Conservation (phyloP, 768 basidiomycete genomes). For the Vishniacozyma victoriae region DNA sequence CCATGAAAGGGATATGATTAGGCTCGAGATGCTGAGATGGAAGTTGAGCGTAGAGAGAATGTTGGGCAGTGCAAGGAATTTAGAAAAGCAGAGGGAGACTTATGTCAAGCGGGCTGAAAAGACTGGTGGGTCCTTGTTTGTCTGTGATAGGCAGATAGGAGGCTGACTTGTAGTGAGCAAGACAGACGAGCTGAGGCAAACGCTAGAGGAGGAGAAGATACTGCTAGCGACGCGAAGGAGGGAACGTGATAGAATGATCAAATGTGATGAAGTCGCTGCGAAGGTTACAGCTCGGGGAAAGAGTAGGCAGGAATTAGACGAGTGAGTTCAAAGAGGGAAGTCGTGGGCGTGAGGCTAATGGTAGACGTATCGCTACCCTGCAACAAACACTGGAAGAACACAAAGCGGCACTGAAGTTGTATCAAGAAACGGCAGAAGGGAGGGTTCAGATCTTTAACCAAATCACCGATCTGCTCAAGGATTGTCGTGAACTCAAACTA, state of each 20-base stretch:
- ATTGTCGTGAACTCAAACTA: conserved; percentile 20
- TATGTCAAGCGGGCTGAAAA: conserved; percentile 20
- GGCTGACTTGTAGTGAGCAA: background rate
- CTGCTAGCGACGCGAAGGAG: conserved; percentile 15
- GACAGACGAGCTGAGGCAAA: conserved; percentile 16
- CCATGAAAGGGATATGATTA: conserved; percentile 27
- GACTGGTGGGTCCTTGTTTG: conserved; percentile 23
- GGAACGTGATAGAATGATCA: conserved; percentile 26
- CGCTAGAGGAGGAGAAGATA: conserved; percentile 26
- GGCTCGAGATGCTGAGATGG: conserved; percentile 37
- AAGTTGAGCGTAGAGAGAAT: conserved; percentile 24
- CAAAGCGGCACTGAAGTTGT: conserved; percentile 16
- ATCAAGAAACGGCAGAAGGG: conserved; percentile 17
- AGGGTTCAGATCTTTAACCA: conserved; percentile 24
- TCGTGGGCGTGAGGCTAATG: background rate
- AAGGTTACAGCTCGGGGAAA: conserved; percentile 22
- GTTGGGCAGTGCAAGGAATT: conserved; percentile 24
- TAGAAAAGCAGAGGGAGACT: conserved; percentile 22
- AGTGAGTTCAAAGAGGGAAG: conserved; percentile 19
- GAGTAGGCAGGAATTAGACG: conserved; percentile 27
- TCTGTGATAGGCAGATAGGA: background rate
- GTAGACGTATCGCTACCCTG: conserved; percentile 29
- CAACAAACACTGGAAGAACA: conserved; percentile 26
- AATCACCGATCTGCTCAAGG: conserved; percentile 24
- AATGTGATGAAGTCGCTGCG: conserved; percentile 35